Evolutionary conservation across 2,329 filamentous ascomycete genomes (phyloP), one percentile per base, ranked within the genome.

Genomic region (Xylaria sp.): DNA sequence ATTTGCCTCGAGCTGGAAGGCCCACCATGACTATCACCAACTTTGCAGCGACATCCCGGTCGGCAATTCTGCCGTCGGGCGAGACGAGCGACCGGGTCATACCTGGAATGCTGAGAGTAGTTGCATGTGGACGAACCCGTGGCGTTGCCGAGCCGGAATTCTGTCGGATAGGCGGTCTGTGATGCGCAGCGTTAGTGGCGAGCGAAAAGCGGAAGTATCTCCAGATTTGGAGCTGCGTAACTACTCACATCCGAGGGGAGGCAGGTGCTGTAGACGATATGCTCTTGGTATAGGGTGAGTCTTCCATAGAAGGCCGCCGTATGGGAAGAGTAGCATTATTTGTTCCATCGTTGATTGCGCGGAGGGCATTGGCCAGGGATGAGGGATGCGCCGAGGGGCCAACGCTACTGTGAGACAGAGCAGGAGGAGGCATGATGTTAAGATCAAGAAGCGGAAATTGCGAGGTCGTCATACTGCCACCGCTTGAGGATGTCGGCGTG

Each of bases 11-110:
- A 10, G 96, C 96, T 2, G 96, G 96, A 75, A 99, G 84, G 72
- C 96, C 96, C 69, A 99, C 96, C 96, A 99, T 99, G 79, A 99
- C 90, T 76, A 99, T 97, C 78, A 98, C 94, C 71, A 99, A 86
- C 85, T 99, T 99, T 49, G 96, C 92, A 59, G 94, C 96, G 59
- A 99, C 92, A 86, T 99, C 96, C 77, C 95, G 89, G 78, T 95
- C 91, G 64, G 96, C 92, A 75, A 99, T 99, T 76, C 93, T 90
- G 74, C 96, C 96, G 80, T 99, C 96, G 9, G 96, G 96, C 1
- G 96, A 99, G 58, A 97, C 94, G 78, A 94, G 94, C 69, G 95
- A 98, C 77, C 94, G 92, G 68, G 96, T 99, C 85, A 99, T 90
- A 73, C 96, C 96, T 66, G 96, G 96, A 69, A 99, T 98, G 80